Conservation (phyloP, 805 yeast species). For the Wickerhamiella shivajii region DNA sequence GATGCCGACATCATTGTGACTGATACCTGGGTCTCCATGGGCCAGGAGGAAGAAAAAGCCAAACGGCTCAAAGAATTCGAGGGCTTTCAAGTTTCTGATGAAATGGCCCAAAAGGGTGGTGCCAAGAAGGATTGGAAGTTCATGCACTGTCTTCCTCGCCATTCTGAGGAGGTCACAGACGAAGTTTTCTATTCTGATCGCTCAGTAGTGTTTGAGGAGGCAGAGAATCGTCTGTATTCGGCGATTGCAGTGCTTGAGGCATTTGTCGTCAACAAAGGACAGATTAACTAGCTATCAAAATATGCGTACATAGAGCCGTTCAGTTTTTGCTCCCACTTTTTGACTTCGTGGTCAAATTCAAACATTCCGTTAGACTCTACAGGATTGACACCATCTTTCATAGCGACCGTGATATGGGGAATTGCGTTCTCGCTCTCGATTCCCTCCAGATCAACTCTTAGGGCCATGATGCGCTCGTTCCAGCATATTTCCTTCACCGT, state of each 20-base stretch:
- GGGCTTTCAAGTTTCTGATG: slow-evolving; percentile 71
- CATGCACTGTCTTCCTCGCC: slow-evolving; percentile 97
- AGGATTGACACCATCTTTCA: slow-evolving; percentile 34
- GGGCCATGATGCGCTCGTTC: slow-evolving; percentile 38
- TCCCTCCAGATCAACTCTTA: slow-evolving; percentile 31
- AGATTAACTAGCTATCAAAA: slow-evolving; percentile 9
- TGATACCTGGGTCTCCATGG: slow-evolving; percentile 97
- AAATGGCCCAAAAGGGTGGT: slow-evolving; percentile 43
- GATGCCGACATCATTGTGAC: slow-evolving; percentile 78
- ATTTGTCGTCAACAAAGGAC: slow-evolving; percentile 72
- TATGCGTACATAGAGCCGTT: background rate
- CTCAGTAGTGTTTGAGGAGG: slow-evolving; percentile 86
- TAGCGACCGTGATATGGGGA: slow-evolving; percentile 67
- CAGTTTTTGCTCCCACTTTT: background rate
- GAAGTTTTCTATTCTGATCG: slow-evolving; percentile 75
- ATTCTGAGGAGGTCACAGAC: slow-evolving; percentile 84
- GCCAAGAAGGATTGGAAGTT: slow-evolving; percentile 63
- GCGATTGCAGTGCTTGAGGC: slow-evolving; percentile 90
- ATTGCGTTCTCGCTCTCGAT: slow-evolving; percentile 28
- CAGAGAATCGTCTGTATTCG: slow-evolving; percentile 90
- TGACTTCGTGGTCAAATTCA: background rate
- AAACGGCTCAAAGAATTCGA: slow-evolving; percentile 63
- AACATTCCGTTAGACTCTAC: slow-evolving; percentile 36
- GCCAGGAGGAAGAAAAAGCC: slow-evolving; percentile 71
- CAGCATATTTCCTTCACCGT: slow-evolving; percentile 34